Conservation (phyloP, 371 early-diverging fungal genomes). For the Mortierella sp. region DNA sequence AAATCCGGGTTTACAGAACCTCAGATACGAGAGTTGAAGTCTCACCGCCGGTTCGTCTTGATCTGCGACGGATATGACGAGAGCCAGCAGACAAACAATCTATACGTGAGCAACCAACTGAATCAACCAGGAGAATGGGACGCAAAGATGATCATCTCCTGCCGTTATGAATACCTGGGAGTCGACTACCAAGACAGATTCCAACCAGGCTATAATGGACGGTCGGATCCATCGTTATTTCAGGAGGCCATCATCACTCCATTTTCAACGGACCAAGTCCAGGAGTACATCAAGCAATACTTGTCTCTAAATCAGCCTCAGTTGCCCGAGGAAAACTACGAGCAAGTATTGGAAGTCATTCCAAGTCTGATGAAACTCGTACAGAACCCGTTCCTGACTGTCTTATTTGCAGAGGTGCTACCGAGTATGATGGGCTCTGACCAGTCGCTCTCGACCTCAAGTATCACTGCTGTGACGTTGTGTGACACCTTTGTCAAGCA, state of each 20-base stretch:
- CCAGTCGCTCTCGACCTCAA: not conserved
- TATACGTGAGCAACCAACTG: conserved; percentile 2
- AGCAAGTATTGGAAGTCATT: not conserved
- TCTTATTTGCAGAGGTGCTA: not conserved
- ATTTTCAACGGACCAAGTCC: conserved; percentile 9
- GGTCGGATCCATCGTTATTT: not conserved
- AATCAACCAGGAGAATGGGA: not conserved
- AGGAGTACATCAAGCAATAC: conserved; percentile 6
- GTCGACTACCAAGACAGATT: conserved; percentile 9
- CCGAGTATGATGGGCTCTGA: not conserved
- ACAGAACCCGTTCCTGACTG: conserved; percentile 16
- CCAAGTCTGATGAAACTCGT: conserved; percentile 10
- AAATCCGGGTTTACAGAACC: not conserved
- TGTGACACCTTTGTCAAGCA: conserved; percentile 12
- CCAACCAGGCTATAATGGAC: not conserved
- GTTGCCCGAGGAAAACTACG: conserved; percentile 3
- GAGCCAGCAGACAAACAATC: not conserved
- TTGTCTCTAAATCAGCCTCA: not conserved
- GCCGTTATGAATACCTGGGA: not conserved
- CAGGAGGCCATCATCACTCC: conserved; percentile 10
- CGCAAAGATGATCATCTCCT: conserved; percentile 16
- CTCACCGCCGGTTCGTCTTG: conserved; percentile 2
- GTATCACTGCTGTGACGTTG: conserved; percentile 4
- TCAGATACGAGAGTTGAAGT: conserved; percentile 11
- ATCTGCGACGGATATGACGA: conserved; percentile 28